A percentile compares a stretch with the other conserved stretches of the same genome.
Conservation (phyloP, 495 filamentous ascomycete species). For the Annulohypoxylon nitens region DNA sequence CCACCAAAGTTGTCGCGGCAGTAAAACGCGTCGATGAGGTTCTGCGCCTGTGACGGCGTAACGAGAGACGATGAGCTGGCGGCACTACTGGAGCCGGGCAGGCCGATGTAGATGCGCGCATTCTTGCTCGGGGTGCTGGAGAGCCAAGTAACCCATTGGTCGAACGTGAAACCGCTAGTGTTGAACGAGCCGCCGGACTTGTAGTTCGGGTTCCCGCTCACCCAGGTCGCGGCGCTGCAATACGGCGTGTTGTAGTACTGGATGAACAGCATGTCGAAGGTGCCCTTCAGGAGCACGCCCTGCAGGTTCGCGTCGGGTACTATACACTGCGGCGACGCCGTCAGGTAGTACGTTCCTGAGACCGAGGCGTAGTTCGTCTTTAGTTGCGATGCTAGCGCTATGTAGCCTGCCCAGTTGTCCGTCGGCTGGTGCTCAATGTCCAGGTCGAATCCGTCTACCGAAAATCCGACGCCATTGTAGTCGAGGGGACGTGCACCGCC, state of each 20-base stretch:
- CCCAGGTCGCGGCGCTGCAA: conserved; percentile 67
- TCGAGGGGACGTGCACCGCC: conserved; percentile 58
- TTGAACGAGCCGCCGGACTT: conserved; percentile 44
- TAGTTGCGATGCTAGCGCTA: conserved; percentile 57
- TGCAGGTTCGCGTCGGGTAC: conserved; percentile 64
- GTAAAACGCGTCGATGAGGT: conserved; percentile 65
- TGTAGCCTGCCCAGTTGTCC: conserved; percentile 45
- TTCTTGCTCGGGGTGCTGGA: conserved; percentile 49
- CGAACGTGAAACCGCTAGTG: conserved; percentile 53
- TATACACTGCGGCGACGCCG: conserved; percentile 70
- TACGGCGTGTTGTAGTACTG: conserved; percentile 76
- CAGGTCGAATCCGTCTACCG: conserved; percentile 71
- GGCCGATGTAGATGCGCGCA: conserved; percentile 61
- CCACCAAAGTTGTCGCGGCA: conserved; percentile 71
- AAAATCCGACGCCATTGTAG: conserved; percentile 56
- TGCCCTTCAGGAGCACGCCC: conserved; percentile 63
- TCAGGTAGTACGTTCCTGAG: conserved; percentile 51
- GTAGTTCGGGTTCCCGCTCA: conserved; percentile 51
- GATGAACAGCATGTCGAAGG: conserved; percentile 74
- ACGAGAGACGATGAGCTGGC: conserved; percentile 53
- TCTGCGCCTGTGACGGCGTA: conserved; percentile 62
- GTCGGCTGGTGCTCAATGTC: conserved; percentile 66
- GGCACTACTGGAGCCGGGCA: conserved; percentile 50
- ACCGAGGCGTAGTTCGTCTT: conserved; percentile 10
- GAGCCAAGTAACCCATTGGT: conserved; percentile 54